Percentiles rank a stretch among this genome's conserved stretches.
Evolutionary conservation across 805 yeast genomes (phyloP).

Genomic region (Kuraishia molischiana): DNA sequence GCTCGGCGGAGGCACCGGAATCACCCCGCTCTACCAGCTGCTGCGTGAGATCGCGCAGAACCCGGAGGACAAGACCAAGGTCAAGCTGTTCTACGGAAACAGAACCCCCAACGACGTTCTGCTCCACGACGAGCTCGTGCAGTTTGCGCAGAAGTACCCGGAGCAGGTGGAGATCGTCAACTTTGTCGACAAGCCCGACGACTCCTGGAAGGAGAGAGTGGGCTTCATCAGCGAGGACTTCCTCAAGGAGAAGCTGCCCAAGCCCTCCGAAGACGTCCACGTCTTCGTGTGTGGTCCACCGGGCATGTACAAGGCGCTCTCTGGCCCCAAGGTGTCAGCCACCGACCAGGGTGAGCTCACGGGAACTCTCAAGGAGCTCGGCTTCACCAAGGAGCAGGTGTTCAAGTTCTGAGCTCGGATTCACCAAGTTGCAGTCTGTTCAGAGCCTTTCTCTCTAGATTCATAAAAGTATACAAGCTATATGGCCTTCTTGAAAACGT

Average conservation of each 20-base stretch:
- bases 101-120: constrained; percentile 72
- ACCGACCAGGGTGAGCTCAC: constrained; percentile 90
- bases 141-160: constrained; percentile 52
- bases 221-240: constrained; percentile 79
- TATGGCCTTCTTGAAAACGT: constrained; percentile 1
- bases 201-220: constrained; percentile 28
- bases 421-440: too few relatives aligned
- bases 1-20: constrained; percentile 96
- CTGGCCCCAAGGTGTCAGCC: constrained; percentile 81
- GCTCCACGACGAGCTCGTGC: constrained; percentile 70
- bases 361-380: constrained; percentile 83
- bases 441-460: not conserved
- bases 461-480: too few relatives aligned
- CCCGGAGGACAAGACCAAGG: constrained; percentile 84
- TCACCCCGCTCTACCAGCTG: constrained; percentile 91
- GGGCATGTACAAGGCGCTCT: constrained; percentile 74
- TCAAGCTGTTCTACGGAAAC: constrained; percentile 74
- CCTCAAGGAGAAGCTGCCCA: constrained; percentile 50
- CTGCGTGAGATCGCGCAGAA: constrained; percentile 65
- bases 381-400: constrained; percentile 79
- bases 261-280: constrained; percentile 54
- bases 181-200: constrained; percentile 57
- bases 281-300: constrained; percentile 96
- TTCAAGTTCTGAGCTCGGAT: constrained; percentile 80
- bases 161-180: constrained; percentile 71